These are phyloP conservation scores for Pyricularia sp. DNA, from an alignment of 2,329 filamentous ascomycete genomes.

Conservation along the genomic window DNA sequence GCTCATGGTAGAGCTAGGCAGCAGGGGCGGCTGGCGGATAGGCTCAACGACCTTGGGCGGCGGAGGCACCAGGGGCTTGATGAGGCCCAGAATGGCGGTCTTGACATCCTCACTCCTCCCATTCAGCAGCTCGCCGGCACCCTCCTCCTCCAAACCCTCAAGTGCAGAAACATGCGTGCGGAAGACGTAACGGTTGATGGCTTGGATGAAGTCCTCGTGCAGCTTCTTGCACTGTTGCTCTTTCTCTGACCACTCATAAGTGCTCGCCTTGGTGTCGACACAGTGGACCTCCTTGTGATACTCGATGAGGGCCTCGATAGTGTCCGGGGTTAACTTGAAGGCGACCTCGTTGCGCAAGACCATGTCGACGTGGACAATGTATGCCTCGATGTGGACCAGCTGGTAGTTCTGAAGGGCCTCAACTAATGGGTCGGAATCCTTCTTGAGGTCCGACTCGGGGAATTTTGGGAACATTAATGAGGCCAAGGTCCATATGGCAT, in stretches of 20 bases:
- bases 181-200: conserved; percentile 95
- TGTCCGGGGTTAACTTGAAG: conserved; percentile 92
- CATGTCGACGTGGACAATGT: conserved; percentile 99
- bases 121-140: conserved; percentile 83
- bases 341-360: conserved; percentile 94
- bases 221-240: conserved; percentile 94
- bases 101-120: conserved; percentile 93
- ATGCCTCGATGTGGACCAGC: conserved; percentile 88
- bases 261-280: conserved; percentile 77
- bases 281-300: conserved; percentile 96
- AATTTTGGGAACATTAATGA: conserved; percentile 89
- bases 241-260: conserved; percentile 94
- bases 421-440: conserved; percentile 71
- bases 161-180: conserved; percentile 80
- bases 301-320: conserved; percentile 86
- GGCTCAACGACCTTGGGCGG: conserved; percentile 85
- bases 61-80: conserved; percentile 78
- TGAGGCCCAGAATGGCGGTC: conserved; percentile 70
- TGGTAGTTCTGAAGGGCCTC: conserved; percentile 91
- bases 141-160: conserved; percentile 94
- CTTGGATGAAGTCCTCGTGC: conserved; percentile 92
- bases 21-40: conserved; percentile 73
- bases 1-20: conserved; percentile 70
- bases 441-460: conserved; percentile 73
- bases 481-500: conserved; percentile 90